phyloP scores from a whole-genome alignment of 495 filamentous ascomycete genomes.

The Aspergillus wentii region DNA sequence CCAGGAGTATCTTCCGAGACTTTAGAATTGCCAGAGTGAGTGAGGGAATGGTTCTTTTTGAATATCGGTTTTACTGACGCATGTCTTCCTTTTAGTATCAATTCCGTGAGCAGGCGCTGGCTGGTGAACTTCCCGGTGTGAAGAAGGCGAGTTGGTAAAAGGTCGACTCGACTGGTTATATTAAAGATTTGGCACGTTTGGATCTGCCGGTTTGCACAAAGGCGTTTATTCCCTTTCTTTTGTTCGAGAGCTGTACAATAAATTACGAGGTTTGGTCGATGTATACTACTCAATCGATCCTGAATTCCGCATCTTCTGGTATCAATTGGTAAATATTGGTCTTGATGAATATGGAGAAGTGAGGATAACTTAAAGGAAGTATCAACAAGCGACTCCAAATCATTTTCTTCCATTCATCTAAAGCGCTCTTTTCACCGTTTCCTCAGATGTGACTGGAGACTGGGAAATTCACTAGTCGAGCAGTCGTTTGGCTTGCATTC shows the following conservation, averaged over 20 bases:
- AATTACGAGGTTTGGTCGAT: slow-evolving; percentile 4
- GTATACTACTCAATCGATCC: slow-evolving; percentile 1
- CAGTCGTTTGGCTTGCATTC: no score
- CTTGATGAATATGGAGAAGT: no score
- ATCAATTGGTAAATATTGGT: background rate
- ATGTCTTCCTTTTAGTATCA: slow-evolving; percentile 62
- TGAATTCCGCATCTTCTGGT: background rate
- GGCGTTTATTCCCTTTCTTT: slow-evolving; percentile 26
- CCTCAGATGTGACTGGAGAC: no score
- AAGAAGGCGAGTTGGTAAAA: slow-evolving; percentile 90
- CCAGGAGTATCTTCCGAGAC: slow-evolving; percentile 77
- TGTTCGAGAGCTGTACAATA: slow-evolving; percentile 31
- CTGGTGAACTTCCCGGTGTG: slow-evolving; percentile 86
- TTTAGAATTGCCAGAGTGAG: slow-evolving; percentile 89
- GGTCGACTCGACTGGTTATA: slow-evolving; percentile 1
- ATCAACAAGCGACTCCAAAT: no score
- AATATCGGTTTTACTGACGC: no score
- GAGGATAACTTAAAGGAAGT: no score
- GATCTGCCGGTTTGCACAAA: slow-evolving; percentile 18
- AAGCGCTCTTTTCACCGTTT: no score
- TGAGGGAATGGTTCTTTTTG: slow-evolving; percentile 15
- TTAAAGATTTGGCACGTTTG: slow-evolving; percentile 12
- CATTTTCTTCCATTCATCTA: no score
- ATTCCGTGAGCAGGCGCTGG: slow-evolving; percentile 84
- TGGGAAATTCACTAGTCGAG: no score